Base-by-base conservation (phyloP, 805 yeast genomes). In the Monosporozyma yasuniensis region DNA sequence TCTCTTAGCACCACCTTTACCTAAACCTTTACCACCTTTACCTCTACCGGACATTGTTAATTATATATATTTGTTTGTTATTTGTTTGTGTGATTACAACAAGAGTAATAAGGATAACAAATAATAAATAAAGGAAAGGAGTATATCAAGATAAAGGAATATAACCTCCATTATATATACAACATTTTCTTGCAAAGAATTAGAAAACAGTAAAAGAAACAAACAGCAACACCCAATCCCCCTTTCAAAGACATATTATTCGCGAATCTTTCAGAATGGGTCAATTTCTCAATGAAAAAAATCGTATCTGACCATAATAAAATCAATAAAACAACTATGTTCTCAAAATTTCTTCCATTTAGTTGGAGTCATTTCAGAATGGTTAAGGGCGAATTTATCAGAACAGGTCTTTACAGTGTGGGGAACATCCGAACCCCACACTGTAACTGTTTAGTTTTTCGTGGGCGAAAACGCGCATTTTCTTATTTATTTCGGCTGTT, bases 1-100 rank as follows among this genome's bases (percentile, higher is more conserved):
- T 78, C 99, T 89, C 84, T 91, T 91, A 68, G 99, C 99, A 80
- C 99, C 99, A 78, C 97, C 98, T 80, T 93, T 93, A 71, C 99
- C 99, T 68, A 93, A 82, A 78, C 99, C 99, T 87, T 93, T 93
- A 72, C 98, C 99, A 72, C 98, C 98, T 88, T 93, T 91, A 71
- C 99, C 99, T 83, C 97, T 90, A 74, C 98, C 96, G 73, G 96
- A 88, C 96, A 89, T 89, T 54, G 23, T 55, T 44, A 41, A 47
- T 53, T 32, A 52, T 51, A 44, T 56, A 39, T 52, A 43, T 47
- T 44, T 50, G 49, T 47, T 52, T 47, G 46, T 52, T 51, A 42
- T 44, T 43, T 27, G 28, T 19, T 19, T 52, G 48, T 52, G 49
- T 49, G 45, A 30, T 21, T 30, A 37, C 39, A 37, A 23, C 25